A percentile compares a stretch with the other conserved stretches of the same genome.
phyloP scores from a whole-genome alignment of 352 stramenopile species.

The Ophiocytium majus region DNA sequence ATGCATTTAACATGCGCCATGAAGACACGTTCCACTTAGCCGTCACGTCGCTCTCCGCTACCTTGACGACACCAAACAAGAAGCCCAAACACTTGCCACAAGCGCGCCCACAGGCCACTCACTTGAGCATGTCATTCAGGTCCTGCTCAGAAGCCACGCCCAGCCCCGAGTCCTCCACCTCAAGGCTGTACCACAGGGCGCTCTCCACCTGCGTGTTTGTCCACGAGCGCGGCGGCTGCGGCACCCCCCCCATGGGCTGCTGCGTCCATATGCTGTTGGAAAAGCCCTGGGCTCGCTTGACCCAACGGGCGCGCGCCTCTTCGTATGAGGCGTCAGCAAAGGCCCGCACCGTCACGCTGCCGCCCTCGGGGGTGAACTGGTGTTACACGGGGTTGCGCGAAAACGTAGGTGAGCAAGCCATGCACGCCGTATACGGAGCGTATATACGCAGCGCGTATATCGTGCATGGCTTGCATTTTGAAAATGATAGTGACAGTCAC shows the following conservation, averaged over 20 bases:
- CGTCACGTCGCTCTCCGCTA: background rate
- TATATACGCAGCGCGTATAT: too few relatives aligned
- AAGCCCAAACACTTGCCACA: too few relatives aligned
- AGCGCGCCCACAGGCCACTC: too few relatives aligned
- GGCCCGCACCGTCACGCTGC: background rate
- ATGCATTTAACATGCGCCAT: background rate
- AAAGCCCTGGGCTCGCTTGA: background rate
- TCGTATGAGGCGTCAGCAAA: background rate
- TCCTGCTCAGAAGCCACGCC: background rate
- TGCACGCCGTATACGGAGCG: too few relatives aligned
- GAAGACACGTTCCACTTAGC: background rate
- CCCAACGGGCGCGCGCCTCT: slow-evolving; percentile 6
- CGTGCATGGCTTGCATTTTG: too few relatives aligned
- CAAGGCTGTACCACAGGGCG: background rate
- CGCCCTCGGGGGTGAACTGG: slow-evolving; percentile 25
- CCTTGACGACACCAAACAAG: background rate
- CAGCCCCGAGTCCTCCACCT: slow-evolving; percentile 20
- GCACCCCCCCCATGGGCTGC: background rate
- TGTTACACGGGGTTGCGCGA: too few relatives aligned
- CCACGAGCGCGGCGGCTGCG: background rate
- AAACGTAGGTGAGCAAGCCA: too few relatives aligned
- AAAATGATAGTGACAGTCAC: too few relatives aligned
- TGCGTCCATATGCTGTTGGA: background rate
- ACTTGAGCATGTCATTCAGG: background rate
- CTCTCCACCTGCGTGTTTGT: background rate